A percentile compares a stretch with the other conserved stretches of the same genome.
phyloP scores from a whole-genome alignment of 2,329 filamentous ascomycete species.

The Penicillium expansum region DNA sequence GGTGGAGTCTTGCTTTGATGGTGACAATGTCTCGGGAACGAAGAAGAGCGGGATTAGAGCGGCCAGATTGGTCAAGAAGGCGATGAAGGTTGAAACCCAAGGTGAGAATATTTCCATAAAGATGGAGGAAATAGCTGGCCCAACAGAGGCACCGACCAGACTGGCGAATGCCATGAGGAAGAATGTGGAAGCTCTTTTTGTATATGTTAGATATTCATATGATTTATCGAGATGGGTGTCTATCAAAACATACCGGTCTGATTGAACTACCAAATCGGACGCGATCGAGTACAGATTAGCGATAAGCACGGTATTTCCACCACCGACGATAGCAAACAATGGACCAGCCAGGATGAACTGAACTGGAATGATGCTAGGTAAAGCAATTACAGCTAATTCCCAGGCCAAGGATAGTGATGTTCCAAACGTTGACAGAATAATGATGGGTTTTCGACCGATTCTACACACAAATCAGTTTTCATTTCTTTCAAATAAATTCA shows the following conservation, averaged over 20 bases:
- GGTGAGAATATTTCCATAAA: background rate
- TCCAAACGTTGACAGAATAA: background rate
- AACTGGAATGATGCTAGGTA: background rate
- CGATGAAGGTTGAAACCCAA: background rate
- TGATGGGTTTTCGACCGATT: background rate
- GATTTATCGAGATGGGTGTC: background rate
- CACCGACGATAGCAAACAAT: background rate
- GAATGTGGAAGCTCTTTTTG: background rate
- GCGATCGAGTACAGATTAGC: background rate
- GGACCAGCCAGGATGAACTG: background rate
- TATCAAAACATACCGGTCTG: background rate
- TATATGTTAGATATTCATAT: background rate
- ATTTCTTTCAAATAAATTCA: background rate
- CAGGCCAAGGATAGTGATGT: background rate
- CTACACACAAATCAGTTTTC: background rate
- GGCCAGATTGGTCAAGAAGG: background rate
- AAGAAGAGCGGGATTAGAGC: background rate
- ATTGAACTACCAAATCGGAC: background rate
- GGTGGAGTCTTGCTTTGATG: background rate
- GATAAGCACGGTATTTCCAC: background rate
- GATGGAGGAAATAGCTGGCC: background rate
- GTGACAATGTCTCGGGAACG: background rate
- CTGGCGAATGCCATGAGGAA: background rate
- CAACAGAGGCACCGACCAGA: background rate
- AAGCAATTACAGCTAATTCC: background rate